Evolutionary conservation across 352 stramenopile genomes (phyloP).

Genomic region (Aphanomyces invadans): DNA sequence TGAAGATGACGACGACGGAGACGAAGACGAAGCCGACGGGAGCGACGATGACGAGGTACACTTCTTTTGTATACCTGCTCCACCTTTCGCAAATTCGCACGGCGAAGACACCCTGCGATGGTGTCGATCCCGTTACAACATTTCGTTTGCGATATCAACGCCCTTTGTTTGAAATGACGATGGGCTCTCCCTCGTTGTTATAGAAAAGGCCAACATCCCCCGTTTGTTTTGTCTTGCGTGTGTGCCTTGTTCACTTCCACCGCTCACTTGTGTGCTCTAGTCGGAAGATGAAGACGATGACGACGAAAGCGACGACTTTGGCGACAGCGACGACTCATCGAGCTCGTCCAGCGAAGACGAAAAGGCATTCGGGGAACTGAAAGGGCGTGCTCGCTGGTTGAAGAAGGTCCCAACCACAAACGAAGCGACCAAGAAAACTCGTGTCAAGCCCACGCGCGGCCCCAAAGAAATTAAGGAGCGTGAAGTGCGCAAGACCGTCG

Average conservation of each 20-base stretch:
- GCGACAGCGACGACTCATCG: constrained; percentile 42
- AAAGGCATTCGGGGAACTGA: constrained; percentile 82
- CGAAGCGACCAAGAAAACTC: constrained; percentile 43
- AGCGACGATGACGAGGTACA: constrained; percentile 27
- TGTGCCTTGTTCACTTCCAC: constrained; percentile 27
- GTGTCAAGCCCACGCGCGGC: constrained; percentile 42
- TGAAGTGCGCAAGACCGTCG: constrained; percentile 41
- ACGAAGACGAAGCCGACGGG: constrained; percentile 31
- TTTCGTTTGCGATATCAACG: constrained; percentile 16
- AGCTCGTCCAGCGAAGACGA: constrained; percentile 73
- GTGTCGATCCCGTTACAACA: constrained; percentile 7
- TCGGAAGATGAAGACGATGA: constrained; percentile 15
- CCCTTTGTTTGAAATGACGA: constrained; percentile 5
- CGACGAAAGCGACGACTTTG: constrained; percentile 34
- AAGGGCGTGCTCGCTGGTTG: constrained; percentile 93
- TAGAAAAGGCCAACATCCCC: constrained; percentile 11
- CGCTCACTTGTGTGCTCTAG: too few species aligned
- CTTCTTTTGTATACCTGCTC: too few species aligned
- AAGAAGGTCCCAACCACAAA: constrained; percentile 76
- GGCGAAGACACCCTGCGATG: background rate
- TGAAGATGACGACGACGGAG: constrained; percentile 28
- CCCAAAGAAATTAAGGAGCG: constrained; percentile 46
- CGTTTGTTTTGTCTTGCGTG: background rate
- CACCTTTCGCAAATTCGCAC: constrained; percentile 13
- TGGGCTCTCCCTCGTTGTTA: background rate